phyloP scores from a whole-genome alignment of 2,329 filamentous ascomycete genomes.

The Claviceps monticola region DNA sequence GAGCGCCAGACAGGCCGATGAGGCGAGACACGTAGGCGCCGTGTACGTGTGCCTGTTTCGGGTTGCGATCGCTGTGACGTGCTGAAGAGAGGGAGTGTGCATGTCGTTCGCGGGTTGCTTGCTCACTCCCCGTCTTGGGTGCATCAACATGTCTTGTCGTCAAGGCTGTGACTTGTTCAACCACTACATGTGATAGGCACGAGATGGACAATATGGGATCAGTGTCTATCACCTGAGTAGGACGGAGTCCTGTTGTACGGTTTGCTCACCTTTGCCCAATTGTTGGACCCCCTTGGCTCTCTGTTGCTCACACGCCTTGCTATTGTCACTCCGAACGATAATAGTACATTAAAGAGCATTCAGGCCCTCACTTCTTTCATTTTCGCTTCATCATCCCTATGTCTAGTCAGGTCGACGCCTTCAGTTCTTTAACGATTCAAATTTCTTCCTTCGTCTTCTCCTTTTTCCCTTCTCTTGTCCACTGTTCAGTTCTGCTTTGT shows the following conservation, averaged over 20 bases:
- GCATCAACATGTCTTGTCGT: not conserved
- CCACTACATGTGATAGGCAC: not conserved
- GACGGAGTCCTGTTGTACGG: not conserved
- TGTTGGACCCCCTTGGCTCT: too few relatives aligned
- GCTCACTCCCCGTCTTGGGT: not conserved
- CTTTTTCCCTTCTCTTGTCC: not conserved
- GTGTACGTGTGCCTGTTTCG: not conserved
- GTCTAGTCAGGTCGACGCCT: not conserved
- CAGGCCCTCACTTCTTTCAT: not conserved
- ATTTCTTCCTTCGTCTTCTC: not conserved
- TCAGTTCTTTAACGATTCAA: too few relatives aligned
- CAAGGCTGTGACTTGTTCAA: not conserved
- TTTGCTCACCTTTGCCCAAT: not conserved
- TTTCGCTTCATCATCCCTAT: not conserved
- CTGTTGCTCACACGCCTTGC: not conserved
- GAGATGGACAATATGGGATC: conserved; percentile 1
- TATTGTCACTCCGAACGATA: conserved; percentile 2
- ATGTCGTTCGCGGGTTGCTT: conserved; percentile 1
- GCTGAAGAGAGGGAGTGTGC: not conserved
- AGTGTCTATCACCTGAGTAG: not conserved
- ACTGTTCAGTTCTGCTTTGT: not conserved
- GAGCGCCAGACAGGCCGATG: not conserved
- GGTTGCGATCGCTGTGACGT: not conserved
- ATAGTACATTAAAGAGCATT: not conserved
- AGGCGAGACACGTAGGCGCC: not conserved